Conservation (phyloP, 2,329 filamentous ascomycete species). For the Arthrinium puccinioides region DNA sequence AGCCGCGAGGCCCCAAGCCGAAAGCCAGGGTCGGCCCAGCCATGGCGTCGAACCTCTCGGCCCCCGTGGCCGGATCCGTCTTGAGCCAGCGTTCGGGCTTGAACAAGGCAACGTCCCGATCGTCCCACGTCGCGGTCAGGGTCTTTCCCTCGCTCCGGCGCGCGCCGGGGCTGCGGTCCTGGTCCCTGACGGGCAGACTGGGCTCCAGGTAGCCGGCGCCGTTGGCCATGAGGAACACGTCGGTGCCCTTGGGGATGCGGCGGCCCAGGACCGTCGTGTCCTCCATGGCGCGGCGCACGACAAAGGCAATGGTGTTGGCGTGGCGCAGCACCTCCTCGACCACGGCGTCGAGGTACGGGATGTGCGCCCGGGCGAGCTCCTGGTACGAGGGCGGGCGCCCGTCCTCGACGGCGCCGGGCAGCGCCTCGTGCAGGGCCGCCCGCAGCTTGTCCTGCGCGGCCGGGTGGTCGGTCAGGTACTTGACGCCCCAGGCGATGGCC, state of each 20-base stretch:
- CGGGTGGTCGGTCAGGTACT: conserved; percentile 18
- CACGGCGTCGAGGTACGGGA: conserved; percentile 23
- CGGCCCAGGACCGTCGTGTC: conserved; percentile 19
- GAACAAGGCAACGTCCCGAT: conserved; percentile 9
- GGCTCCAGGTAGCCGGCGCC: conserved; percentile 11
- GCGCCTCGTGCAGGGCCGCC: conserved; percentile 8
- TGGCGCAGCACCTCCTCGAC: conserved; percentile 24
- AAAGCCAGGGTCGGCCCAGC: conserved; percentile 11
- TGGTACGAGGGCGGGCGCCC: conserved; percentile 12
- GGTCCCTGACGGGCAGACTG: conserved; percentile 5
- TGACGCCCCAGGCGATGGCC: conserved; percentile 20
- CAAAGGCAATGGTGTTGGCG: conserved; percentile 12
- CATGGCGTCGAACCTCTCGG: conserved; percentile 5
- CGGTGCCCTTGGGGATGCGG: conserved; percentile 19
- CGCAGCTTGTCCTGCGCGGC: conserved; percentile 19
- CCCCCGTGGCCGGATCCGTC: conserved; percentile 2
- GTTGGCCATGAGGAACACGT: conserved; percentile 12
- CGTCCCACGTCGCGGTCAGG: conserved; percentile 9
- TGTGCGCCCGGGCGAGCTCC: conserved; percentile 14
- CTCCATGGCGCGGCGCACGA: conserved; percentile 14
- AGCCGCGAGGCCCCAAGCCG: conserved; percentile 10
- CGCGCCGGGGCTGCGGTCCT: conserved; percentile 6
- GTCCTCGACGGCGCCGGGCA: conserved; percentile 10
- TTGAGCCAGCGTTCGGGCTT: conserved; percentile 13
- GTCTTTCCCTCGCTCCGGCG: conserved; percentile 3